These are phyloP conservation scores for Bidens hawaiensis DNA, from an alignment of 140 eudicot genomes.

Conservation along the genomic window DNA sequence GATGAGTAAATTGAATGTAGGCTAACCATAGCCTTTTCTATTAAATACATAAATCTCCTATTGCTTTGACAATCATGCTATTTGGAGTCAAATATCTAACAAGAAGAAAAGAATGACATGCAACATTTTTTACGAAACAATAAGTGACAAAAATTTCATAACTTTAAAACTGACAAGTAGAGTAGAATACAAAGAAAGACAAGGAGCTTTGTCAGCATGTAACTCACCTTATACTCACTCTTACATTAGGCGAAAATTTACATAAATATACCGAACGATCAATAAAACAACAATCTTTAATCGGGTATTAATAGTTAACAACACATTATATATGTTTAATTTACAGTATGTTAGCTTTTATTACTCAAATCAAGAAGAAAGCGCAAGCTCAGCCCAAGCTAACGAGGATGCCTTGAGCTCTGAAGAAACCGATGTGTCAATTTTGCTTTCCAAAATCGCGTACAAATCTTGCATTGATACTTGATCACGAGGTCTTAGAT, in stretches of 20 bases:
- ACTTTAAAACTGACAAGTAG: constrained; percentile 10
- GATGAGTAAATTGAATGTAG: no score
- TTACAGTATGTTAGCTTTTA: constrained; percentile 57
- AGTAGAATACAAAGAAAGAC: constrained; percentile 17
- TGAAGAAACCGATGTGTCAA: constrained; percentile 73
- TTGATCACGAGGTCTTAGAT: constrained; percentile 44
- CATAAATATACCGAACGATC: constrained; percentile 22
- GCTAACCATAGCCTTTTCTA: no score
- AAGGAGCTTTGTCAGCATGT: constrained; percentile 24
- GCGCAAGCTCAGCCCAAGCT: constrained; percentile 99
- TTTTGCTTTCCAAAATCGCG: constrained; percentile 61
- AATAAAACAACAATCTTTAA: constrained; percentile 22
- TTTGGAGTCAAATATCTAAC: no score
- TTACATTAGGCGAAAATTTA: constrained; percentile 30
- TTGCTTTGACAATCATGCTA: no score
- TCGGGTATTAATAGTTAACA: constrained; percentile 18
- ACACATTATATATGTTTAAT: constrained; percentile 28
- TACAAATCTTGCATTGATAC: constrained; percentile 67
- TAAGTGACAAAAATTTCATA: constrained; percentile 3
- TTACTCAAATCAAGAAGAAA: constrained; percentile 46
- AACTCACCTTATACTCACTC: constrained; percentile 31
- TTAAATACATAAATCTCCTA: no score
- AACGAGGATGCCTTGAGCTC: constrained; percentile 78
- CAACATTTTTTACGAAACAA: background rate
- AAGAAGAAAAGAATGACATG: background rate